Conservation (phyloP, 176 grass and related monocot genomes). For the Paspalum notatum region DNA sequence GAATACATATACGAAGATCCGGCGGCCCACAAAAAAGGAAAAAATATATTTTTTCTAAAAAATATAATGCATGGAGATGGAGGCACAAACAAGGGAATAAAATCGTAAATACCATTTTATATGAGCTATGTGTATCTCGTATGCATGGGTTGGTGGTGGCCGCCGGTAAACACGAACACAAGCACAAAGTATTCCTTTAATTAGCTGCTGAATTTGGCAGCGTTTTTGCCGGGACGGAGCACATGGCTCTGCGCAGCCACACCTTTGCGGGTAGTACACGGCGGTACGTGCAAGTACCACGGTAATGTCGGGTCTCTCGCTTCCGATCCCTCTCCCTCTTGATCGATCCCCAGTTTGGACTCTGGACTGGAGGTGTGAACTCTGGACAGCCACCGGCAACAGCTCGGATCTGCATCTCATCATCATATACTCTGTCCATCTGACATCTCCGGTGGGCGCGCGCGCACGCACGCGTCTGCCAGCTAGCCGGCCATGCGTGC, state of each 20-base stretch:
- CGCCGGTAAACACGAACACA: background rate
- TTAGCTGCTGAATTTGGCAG: background rate
- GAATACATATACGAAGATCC: background rate
- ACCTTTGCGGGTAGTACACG: background rate
- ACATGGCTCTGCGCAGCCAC: slow-evolving; percentile 6
- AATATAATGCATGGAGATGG: background rate
- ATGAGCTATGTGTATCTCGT: background rate
- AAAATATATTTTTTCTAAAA: background rate
- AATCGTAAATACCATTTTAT: background rate
- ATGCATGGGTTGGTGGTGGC: background rate
- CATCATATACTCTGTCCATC: background rate
- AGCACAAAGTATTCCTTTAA: no score
- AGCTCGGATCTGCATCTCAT: slow-evolving; percentile 39
- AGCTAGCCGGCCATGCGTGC: no score
- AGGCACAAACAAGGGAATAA: background rate
- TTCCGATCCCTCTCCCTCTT: no score
- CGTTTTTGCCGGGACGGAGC: background rate
- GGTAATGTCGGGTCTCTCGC: background rate
- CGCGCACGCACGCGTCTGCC: background rate
- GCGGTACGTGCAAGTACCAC: slow-evolving; percentile 39
- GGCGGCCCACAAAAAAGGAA: background rate
- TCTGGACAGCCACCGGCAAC: background rate
- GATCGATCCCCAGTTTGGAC: background rate
- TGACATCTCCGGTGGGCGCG: no score
- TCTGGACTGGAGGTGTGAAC: background rate